Evolutionary conservation across 345 rosid genomes (phyloP), one percentile per base, ranked within the genome.

Genomic region (Alliaria petiolata): DNA sequence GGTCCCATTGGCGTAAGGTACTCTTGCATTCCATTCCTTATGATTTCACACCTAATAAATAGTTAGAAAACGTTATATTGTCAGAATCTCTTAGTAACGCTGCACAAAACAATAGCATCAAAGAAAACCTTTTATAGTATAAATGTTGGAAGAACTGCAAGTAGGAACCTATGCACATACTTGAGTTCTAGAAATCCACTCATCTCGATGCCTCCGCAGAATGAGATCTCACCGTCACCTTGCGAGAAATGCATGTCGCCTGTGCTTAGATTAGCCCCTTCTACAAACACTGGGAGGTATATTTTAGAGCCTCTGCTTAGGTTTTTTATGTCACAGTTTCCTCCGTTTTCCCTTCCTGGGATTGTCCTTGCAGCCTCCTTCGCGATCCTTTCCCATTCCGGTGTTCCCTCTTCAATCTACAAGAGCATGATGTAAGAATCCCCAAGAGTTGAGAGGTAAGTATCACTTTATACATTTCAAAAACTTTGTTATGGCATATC

Each of bases 201-300:
- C 95, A 86, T 87, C 81, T 93, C 96, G 3, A 93, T 93, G 46
- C 96, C 98, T 1, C 98, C 97, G 1, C 98, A 93, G 85, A 93
- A 86, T 3, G 98, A 75, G 67, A 93, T 78, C 80, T 93, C 98
- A 50, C 97, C 98, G 70, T 91, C 98, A n/a, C 97, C 98, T 83
- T 91, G 95, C 8, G 98, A 93, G 62, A 90, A 93, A 76, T 93
- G 98, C 98, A 93, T 93, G 38, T 93, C 97, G 8, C 98, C 97
- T 0, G 96, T 89, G 52, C 97, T 93, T 60, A 93, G 78, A 59
- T 91, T 90, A 33, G 97, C 98, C 20, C 96, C 97, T 42, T 90
- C 98, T 3, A 93, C 85, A 40, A 89, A 90, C 31, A 93, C 97
- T 1, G 98, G 95, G 50, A 93, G 89, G 45, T 90, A 93, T 64